phyloP scores from a whole-genome alignment of 495 filamentous ascomycete species.

The Aspergillus ostianus region DNA sequence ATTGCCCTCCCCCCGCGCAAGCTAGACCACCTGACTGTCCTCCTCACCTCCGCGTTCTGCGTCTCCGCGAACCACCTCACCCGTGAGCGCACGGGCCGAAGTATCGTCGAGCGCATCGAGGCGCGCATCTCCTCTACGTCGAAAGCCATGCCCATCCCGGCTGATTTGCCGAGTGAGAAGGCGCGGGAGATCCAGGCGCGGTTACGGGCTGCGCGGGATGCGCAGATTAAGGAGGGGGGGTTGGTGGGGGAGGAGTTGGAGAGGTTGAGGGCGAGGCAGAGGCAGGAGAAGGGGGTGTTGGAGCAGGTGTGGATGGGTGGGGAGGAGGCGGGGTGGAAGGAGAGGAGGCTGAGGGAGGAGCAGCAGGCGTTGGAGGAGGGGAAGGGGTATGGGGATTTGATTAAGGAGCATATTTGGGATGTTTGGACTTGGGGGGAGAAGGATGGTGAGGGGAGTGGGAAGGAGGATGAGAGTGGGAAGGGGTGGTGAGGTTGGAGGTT shows the following conservation, averaged over 20 bases:
- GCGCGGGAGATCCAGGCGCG: conserved; percentile 51
- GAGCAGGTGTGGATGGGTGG: conserved; percentile 64
- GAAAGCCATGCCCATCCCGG: not conserved
- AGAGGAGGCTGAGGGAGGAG: conserved; percentile 66
- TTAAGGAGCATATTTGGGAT: conserved; percentile 80
- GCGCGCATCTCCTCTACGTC: conserved; percentile 26
- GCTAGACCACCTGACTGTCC: conserved; percentile 60
- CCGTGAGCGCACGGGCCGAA: conserved; percentile 51
- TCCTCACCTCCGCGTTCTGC: conserved; percentile 57
- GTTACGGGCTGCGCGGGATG: conserved; percentile 39
- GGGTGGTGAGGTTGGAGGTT: not conserved
- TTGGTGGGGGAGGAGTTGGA: conserved; percentile 35
- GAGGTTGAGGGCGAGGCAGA: conserved; percentile 37
- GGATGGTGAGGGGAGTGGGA: conserved; percentile 21
- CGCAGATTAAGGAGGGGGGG: conserved; percentile 32
- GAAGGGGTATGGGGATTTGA: conserved; percentile 77
- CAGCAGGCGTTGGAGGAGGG: conserved; percentile 71
- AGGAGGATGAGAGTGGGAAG: conserved; percentile 21
- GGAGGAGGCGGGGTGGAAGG: conserved; percentile 68
- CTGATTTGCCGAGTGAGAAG: conserved; percentile 50
- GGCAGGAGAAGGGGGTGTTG: conserved; percentile 41
- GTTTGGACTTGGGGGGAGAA: conserved; percentile 63
- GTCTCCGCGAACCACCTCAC: conserved; percentile 65
- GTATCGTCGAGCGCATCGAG: conserved; percentile 45
- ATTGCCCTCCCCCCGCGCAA: conserved; percentile 77